A percentile compares a stretch with the other conserved stretches of the same genome.
phyloP scores from a whole-genome alignment of 169 alveolate genomes.

The Eimeria sp. region DNA sequence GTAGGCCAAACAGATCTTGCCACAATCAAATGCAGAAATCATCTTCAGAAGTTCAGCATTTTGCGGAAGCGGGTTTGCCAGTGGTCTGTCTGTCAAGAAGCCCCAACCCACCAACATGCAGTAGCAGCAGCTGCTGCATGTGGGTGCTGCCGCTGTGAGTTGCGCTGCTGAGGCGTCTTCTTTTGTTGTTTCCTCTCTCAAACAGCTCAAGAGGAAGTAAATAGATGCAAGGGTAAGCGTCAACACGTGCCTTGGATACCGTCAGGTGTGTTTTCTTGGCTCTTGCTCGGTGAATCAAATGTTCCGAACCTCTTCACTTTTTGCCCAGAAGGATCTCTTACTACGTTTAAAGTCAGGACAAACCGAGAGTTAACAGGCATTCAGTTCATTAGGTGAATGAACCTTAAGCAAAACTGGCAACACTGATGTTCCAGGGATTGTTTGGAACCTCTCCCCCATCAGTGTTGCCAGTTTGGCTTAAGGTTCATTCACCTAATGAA shows the following conservation, averaged over 20 bases:
- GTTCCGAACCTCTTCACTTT: neutral
- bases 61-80: neutral
- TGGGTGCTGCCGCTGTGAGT: neutral
- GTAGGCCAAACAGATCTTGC: neutral
- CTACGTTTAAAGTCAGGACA: neutral
- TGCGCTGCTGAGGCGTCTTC: neutral
- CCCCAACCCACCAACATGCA: constrained; percentile 14
- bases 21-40: neutral
- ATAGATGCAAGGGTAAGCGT: neutral
- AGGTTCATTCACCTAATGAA: neutral
- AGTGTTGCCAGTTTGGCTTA: neutral
- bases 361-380: neutral
- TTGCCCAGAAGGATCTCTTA: neutral
- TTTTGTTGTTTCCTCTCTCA: neutral
- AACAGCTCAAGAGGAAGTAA: neutral
- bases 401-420: neutral
- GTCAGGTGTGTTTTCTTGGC: neutral
- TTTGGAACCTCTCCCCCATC: no score
- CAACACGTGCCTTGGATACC: neutral
- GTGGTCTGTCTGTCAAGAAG: constrained; percentile 9
- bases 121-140: neutral
- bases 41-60: neutral
- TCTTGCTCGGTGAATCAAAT: neutral
- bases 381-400: neutral
- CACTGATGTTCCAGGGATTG: no score